A percentile compares a stretch with the other conserved stretches of the same genome.
Conservation (phyloP, 2,329 filamentous ascomycete genomes). For the Monilinia aucupariae region DNA sequence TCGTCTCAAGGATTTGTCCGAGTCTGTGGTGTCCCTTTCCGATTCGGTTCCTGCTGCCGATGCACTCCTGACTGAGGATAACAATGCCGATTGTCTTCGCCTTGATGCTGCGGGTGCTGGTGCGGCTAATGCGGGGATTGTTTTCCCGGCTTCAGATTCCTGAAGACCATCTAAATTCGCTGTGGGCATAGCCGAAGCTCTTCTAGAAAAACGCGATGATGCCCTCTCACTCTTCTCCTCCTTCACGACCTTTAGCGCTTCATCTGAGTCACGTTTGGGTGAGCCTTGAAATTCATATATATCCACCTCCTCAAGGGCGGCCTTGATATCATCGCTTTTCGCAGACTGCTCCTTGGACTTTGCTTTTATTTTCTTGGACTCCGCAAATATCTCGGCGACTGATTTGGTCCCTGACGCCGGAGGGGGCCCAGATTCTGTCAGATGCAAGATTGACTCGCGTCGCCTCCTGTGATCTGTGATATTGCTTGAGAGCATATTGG, state of each 20-base stretch:
- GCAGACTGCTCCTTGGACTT: constrained; percentile 26
- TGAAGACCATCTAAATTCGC: background rate
- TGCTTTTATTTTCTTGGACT: constrained; percentile 29
- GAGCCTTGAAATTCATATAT: constrained; percentile 33
- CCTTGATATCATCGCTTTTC: constrained; percentile 20
- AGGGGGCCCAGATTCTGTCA: constrained; percentile 24
- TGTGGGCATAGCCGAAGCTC: constrained; percentile 24
- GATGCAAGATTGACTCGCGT: constrained; percentile 32
- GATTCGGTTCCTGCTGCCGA: constrained; percentile 18
- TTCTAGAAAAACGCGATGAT: constrained; percentile 25
- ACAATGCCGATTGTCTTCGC: constrained; percentile 32
- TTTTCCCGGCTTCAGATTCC: constrained; percentile 29
- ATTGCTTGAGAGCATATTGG: constrained; percentile 27
- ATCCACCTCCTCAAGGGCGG: constrained; percentile 27
- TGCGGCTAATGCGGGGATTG: constrained; percentile 22
- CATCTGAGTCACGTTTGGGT: constrained; percentile 21
- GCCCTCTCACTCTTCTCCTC: constrained; percentile 21
- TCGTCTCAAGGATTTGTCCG: constrained; percentile 25
- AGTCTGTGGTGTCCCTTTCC: constrained; percentile 18
- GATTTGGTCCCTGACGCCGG: constrained; percentile 25
- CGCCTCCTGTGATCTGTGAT: constrained; percentile 34
- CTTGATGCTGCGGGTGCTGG: constrained; percentile 28
- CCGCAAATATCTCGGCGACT: constrained; percentile 33
- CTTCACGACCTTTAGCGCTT: constrained; percentile 6
- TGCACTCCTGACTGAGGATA: constrained; percentile 20